Conservation (phyloP, 2,329 filamentous ascomycete species). For the Ophiostoma australiae region DNA sequence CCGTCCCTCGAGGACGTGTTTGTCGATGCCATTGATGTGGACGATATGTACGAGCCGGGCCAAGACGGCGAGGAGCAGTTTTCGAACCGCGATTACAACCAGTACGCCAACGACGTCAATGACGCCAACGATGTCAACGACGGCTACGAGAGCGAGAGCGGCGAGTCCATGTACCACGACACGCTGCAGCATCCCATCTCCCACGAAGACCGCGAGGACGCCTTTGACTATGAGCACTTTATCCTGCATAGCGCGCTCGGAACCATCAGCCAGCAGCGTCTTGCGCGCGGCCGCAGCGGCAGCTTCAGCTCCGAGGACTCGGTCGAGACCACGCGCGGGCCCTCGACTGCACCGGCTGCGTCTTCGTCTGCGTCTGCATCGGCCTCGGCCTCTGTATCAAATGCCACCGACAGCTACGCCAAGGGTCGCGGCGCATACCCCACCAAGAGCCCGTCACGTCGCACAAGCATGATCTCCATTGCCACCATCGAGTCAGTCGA, state of each 20-base stretch:
- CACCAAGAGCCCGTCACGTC: slow-evolving; percentile 19
- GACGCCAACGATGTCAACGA: slow-evolving; percentile 12
- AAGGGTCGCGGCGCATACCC: neutral
- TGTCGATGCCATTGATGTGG: slow-evolving; percentile 32
- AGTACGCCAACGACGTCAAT: slow-evolving; percentile 25
- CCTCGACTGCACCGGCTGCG: slow-evolving; percentile 30
- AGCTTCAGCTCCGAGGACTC: slow-evolving; percentile 58
- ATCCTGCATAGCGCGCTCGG: slow-evolving; percentile 91
- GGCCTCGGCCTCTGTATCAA: slow-evolving; percentile 23
- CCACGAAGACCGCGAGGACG: slow-evolving; percentile 89
- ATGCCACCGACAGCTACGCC: neutral
- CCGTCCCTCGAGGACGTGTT: slow-evolving; percentile 35
- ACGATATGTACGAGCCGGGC: slow-evolving; percentile 33
- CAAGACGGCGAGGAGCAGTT: slow-evolving; percentile 29
- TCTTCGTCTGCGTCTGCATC: slow-evolving; percentile 25
- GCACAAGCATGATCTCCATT: slow-evolving; percentile 29
- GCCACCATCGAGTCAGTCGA: slow-evolving; percentile 44
- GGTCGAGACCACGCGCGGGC: slow-evolving; percentile 56
- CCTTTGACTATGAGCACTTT: slow-evolving; percentile 95
- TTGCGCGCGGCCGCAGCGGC: slow-evolving; percentile 44
- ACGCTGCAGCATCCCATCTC: slow-evolving; percentile 57
- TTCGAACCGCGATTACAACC: slow-evolving; percentile 29
- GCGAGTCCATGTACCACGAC: slow-evolving; percentile 60
- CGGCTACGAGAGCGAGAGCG: slow-evolving; percentile 56
- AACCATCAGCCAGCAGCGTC: slow-evolving; percentile 57